Evolutionary conservation across 1,284 basidiomycete species (phyloP).

Genomic region (Ustanciosporium gigantosporum): DNA sequence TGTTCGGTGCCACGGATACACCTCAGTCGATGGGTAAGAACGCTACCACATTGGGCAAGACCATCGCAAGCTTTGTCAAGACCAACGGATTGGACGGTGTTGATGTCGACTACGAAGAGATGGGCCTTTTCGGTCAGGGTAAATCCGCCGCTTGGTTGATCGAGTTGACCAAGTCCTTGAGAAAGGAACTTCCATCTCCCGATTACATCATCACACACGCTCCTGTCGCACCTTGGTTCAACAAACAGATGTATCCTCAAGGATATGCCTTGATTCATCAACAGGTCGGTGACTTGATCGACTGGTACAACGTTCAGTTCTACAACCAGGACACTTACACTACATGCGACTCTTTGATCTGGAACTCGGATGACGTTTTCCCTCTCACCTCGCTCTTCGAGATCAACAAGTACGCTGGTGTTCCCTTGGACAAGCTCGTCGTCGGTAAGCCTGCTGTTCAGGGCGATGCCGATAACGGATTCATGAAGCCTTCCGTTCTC

Average conservation of each 20-base stretch:
- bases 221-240: conserved; percentile 54
- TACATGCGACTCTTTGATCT: conserved; percentile 64
- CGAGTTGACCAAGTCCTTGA: conserved; percentile 64
- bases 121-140: conserved; percentile 46
- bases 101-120: conserved; percentile 69
- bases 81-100: conserved; percentile 67
- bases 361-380: conserved; percentile 66
- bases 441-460: conserved; percentile 70
- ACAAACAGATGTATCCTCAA: conserved; percentile 15
- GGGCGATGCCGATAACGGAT: conserved; percentile 69
- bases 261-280: conserved; percentile 27
- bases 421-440: conserved; percentile 66
- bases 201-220: conserved; percentile 59
- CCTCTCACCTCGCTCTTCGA: conserved; percentile 68
- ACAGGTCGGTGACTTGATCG: conserved; percentile 43
- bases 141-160: conserved; percentile 33
- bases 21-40: conserved; percentile 62
- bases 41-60: conserved; percentile 18
- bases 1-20: conserved; percentile 65
- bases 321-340: conserved; percentile 50
- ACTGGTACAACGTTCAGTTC: conserved; percentile 65
- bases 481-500: conserved; percentile 66
- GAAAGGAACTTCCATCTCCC: conserved; percentile 62
- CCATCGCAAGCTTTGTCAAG: conserved; percentile 62
- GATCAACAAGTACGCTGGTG: conserved; percentile 66